Base-by-base conservation (phyloP, 805 yeast species). In the Yarrowia bubula region DNA sequence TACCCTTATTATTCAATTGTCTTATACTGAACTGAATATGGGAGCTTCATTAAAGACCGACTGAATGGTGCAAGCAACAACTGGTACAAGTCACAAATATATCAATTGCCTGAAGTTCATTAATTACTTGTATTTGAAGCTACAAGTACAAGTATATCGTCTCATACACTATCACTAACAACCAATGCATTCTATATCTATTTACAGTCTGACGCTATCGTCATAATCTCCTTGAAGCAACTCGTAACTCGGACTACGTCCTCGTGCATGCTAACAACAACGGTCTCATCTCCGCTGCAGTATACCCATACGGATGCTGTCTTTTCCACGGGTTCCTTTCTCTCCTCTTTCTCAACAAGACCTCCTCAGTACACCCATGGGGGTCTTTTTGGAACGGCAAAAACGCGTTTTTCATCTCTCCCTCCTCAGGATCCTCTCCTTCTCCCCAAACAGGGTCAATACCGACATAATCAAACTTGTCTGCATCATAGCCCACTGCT, bases 391-490 rank as follows among this genome's bases (percentile, higher is more conserved):
- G 18, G 35, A 58, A 58, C 28, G 51, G 64, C 33, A 43, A 10
- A n/a, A 58, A 58, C 11, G 64, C 64, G 8, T 58, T 32, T 22
- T 43, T 42, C n/a, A 22, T 31, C 8, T 58, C 64, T 17, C 64
- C 51, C 1, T 31, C 51, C 8, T 43, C 64, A 4, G 64, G 64
- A 8, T 5, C 5, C 35, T 58, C 64, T 18, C 37, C 42, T 5
- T 33, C 43, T 9, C 64, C 64, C 64, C 64, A 58, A 8, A 43
- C 51, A 7, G 64, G 64, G 17, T 58, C 64, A 13, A 58, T 43
- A 2, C 64, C 64, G 8, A 58, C 51, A 42, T 58, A 58, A n/a
- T 58, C 51, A n/a, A 58, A 43, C 35, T 37, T 58, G 42, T 44
- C 51, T 1, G 18, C 22, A 3, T 43, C 42, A n/a, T 18, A 58